These are phyloP conservation scores for Cichorium intybus DNA, from an alignment of 140 eudicot species.

Conservation along the genomic window DNA sequence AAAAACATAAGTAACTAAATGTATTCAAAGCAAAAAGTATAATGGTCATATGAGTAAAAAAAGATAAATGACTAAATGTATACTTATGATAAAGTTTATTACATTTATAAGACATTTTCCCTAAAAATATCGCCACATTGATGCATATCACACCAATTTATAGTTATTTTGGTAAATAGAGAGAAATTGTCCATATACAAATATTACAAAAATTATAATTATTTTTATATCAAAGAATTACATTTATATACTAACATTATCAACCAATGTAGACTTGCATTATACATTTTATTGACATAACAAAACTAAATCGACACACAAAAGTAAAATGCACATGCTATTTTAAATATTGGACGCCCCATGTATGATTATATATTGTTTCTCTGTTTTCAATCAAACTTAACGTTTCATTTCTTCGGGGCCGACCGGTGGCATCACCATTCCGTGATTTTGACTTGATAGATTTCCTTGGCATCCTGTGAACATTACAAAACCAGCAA, in stretches of 20 bases:
- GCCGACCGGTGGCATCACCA: slow-evolving; percentile 34
- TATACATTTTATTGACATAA: neutral
- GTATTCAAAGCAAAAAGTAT: no score
- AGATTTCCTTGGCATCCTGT: slow-evolving; percentile 50
- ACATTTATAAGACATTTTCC: no score
- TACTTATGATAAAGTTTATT: no score
- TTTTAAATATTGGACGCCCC: neutral
- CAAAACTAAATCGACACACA: neutral
- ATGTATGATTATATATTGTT: neutral
- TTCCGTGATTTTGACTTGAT: slow-evolving; percentile 31
- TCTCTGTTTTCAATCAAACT: neutral
- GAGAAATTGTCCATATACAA: neutral
- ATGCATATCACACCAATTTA: no score
- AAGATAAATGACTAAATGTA: no score
- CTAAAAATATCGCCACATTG: no score
- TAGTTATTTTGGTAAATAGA: no score
- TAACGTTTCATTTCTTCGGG: slow-evolving; percentile 42
- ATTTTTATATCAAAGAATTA: neutral
- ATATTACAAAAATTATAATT: neutral
- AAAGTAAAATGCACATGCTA: neutral
- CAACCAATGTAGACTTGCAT: neutral
- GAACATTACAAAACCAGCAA: neutral
- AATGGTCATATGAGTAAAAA: no score
- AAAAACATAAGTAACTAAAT: no score
- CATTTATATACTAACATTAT: neutral